A percentile compares a stretch with the other conserved stretches of the same genome.
phyloP scores from a whole-genome alignment of 148 eudicot genomes.

The Dysphania ambrosioides region DNA sequence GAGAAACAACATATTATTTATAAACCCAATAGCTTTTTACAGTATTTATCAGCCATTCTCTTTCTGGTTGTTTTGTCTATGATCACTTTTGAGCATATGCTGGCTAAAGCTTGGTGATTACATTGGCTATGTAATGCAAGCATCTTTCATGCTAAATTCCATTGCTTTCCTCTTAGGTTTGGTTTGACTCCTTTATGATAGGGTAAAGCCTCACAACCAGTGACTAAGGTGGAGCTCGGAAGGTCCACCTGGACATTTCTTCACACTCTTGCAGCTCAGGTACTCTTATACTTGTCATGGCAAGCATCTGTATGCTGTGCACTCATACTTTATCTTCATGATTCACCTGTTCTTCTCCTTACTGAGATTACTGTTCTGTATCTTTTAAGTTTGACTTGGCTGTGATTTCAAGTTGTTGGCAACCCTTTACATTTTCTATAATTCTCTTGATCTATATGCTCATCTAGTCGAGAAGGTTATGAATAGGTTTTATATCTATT shows the following conservation, averaged over 20 bases:
- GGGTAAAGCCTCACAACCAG: constrained; percentile 54
- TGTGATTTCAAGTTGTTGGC: neutral
- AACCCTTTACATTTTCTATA: too few species aligned
- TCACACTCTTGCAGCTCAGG: constrained; percentile 97
- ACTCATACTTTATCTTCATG: neutral
- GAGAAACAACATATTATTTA: neutral
- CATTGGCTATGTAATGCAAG: neutral
- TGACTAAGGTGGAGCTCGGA: constrained; percentile 82
- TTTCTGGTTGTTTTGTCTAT: neutral
- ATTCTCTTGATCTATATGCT: neutral
- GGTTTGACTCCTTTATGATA: constrained; percentile 25
- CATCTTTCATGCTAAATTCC: neutral
- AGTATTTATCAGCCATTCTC: neutral
- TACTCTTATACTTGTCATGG: constrained; percentile 22
- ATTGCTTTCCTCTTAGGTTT: constrained; percentile 10
- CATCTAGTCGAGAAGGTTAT: neutral
- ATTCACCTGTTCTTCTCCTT: neutral
- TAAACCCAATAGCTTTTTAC: neutral
- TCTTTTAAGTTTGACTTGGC: neutral
- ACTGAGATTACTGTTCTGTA: neutral
- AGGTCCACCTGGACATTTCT: constrained; percentile 95
- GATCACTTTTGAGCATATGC: neutral
- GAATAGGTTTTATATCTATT: neutral
- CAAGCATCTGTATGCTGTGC: neutral
- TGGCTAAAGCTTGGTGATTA: neutral